These are phyloP conservation scores for Candida krabiensis DNA, from an alignment of 805 yeast species.

Conservation along the genomic window DNA sequence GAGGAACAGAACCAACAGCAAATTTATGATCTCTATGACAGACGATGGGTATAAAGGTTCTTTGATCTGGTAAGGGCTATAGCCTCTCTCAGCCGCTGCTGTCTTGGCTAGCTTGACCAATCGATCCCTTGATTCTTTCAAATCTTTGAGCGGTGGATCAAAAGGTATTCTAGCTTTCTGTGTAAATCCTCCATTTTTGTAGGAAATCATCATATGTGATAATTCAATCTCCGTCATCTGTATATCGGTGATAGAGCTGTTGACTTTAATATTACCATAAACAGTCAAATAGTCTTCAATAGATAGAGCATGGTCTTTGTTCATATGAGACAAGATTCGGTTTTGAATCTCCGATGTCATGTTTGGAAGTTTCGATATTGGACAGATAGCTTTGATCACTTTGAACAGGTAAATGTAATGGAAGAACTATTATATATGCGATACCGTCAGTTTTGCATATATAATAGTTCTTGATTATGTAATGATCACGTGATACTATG, in stretches of 20 bases:
- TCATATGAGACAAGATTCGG: conserved; percentile 76
- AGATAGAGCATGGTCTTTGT: conserved; percentile 69
- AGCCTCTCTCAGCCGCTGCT: conserved; percentile 64
- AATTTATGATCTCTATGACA: conserved; percentile 23
- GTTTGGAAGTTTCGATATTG: too few relatives aligned
- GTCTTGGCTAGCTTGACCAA: conserved; percentile 73
- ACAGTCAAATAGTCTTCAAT: conserved; percentile 70
- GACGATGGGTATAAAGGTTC: conserved; percentile 42
- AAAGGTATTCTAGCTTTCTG: conserved; percentile 42
- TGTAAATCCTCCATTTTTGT: conserved; percentile 37
- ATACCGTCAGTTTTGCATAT: too few relatives aligned
- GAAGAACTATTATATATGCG: too few relatives aligned
- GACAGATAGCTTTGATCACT: background rate
- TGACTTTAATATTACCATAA: conserved; percentile 55
- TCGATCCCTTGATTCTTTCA: conserved; percentile 49
- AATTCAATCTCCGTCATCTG: conserved; percentile 47
- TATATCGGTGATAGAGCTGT: conserved; percentile 36
- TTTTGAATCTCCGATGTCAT: conserved; percentile 21
- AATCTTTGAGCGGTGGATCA: conserved; percentile 47
- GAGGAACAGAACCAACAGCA: conserved; percentile 3
- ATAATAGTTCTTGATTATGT: too few relatives aligned
- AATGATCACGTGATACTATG: too few relatives aligned
- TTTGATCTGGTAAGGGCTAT: conserved; percentile 53
- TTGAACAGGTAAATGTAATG: too few relatives aligned
- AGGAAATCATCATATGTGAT: conserved; percentile 42